Base-by-base conservation (phyloP, 768 basidiomycete genomes). In the Solioccasus polychromus region DNA sequence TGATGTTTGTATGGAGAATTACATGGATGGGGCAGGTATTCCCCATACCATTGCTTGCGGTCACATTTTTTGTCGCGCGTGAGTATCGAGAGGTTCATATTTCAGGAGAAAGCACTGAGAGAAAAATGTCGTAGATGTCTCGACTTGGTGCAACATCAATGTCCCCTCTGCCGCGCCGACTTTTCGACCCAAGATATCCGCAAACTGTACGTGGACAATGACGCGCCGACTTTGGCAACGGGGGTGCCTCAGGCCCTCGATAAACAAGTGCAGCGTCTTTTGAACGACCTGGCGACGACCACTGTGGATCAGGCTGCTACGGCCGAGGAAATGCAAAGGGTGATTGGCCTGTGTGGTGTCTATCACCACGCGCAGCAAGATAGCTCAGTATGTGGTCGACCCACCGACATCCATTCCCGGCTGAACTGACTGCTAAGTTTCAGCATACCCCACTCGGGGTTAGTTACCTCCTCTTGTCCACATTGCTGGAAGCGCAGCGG, bases 51-150 rank as follows among this genome's bases (percentile, higher is more conserved):
- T 55, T 25, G 2, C 31, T 3, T 55, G 48, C 11, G 53, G 53
- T 12, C 53, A 55, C 28, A 42, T 44, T 24, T 55, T 55, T 47
- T 55, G 53, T 39, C 35, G 31, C 15, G 5, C 24, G 53, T 55
- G 18, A 44, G 54, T 43, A 9, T 41, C 28, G 11, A 14, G 12
- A 23, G 17, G 10, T 11, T 6, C 26, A 6, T 26, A 26, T 11
- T 6, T 26, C 11, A 15, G 6, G 7, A 15, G 17, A 8, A 11
- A 5, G 12, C n/a, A 14, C 31, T 43, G 10, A 39, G 23, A 28
- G 19, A 28, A 30, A 30, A 9, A 3, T 15, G 14, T 22, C 2
- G 23, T 25, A 54, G 54, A 17, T 55, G 53, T 39, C 48, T 55
- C 25, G 17, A 29, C 9, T 18, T 4, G 3, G 42, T 55, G 35